Evolutionary conservation across 2,329 filamentous ascomycete genomes (phyloP), one percentile per base, ranked within the genome.

Genomic region (Eutypa lata): DNA sequence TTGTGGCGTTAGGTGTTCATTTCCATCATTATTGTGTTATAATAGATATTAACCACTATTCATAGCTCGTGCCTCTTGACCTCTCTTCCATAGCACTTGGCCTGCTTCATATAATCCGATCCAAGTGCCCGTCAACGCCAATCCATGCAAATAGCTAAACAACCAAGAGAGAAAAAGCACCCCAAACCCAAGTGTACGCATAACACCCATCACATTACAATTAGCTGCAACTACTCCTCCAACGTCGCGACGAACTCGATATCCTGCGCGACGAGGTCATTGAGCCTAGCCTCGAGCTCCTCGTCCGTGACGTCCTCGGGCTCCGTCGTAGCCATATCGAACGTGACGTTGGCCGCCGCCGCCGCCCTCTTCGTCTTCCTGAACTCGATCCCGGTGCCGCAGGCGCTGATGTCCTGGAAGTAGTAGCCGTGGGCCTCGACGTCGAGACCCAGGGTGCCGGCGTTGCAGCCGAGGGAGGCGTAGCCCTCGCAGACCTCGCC

Each of bases 381-480:
- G 31, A 63, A 59, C 14, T 47, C 48, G 48, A 66, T 48, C 49
- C 58, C 61, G 3, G 64, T 57, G 19, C 54, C 60, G 64, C 80
- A 82, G 37, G 61, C 71, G 13, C 68, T 57, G 11, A 79, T 75
- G 19, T 63, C 51, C 52, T 68, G 67, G 54, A 84, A 73, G 68
- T 85, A 85, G 61, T 72, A 67, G 18, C 61, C 31, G 64, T 85
- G 82, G 2, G 78, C 71, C 4, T 62, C 49, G 33, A 73, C 55
- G 54, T 81, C 68, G 38, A 82, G 61, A 2, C 74, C 76, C 2
- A 65, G 53, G 0, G 74, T 76, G 33, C 75, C 75, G n/a, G 62
- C 80, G 60, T 83, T 84, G 69, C 82, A 84, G 35, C 53, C 42
- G 11, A 68, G 61, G 64, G 76, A 82, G 22, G 69, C 68, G 53